These are phyloP conservation scores for Xylaria sp. DNA, from an alignment of 2,329 filamentous ascomycete species.

Conservation along the genomic window DNA sequence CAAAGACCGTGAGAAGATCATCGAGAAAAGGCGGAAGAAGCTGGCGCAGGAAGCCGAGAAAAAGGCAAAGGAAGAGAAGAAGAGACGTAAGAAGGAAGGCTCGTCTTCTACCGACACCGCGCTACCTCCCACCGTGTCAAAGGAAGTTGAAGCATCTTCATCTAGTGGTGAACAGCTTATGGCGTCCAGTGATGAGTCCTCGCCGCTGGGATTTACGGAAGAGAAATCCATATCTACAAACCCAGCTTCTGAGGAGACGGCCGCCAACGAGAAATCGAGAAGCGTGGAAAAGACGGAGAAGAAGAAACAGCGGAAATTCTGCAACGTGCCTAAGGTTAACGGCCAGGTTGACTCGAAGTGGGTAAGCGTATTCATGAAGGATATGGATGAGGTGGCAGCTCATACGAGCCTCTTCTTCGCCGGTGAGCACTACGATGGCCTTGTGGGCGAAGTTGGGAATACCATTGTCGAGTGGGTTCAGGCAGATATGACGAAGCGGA, in stretches of 20 bases:
- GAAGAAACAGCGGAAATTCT: slow-evolving; percentile 67
- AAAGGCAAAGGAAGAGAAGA: slow-evolving; percentile 37
- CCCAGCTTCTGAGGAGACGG: neutral
- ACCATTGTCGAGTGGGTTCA: slow-evolving; percentile 65
- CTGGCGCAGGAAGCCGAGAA: slow-evolving; percentile 29
- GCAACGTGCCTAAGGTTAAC: slow-evolving; percentile 56
- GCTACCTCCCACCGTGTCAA: neutral
- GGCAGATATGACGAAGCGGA: slow-evolving; percentile 49
- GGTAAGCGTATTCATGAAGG: slow-evolving; percentile 74
- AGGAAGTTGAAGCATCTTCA: slow-evolving; percentile 2
- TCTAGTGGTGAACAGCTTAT: neutral
- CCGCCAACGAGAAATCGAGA: neutral
- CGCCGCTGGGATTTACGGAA: neutral
- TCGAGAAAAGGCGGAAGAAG: slow-evolving; percentile 49
- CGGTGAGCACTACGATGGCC: slow-evolving; percentile 64
- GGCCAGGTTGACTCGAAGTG: slow-evolving; percentile 64
- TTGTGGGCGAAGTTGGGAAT: slow-evolving; percentile 70
- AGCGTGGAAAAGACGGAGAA: slow-evolving; percentile 19
- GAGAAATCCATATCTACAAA: slow-evolving; percentile 9
- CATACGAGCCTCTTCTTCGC: slow-evolving; percentile 77
- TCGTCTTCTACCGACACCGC: slow-evolving; percentile 1
- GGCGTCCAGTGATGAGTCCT: neutral
- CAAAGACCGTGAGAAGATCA: slow-evolving; percentile 55
- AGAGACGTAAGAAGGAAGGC: slow-evolving; percentile 17
- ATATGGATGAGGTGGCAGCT: slow-evolving; percentile 77